phyloP scores from a whole-genome alignment of 75 land plant genomes.

The Picea glauca region DNA sequence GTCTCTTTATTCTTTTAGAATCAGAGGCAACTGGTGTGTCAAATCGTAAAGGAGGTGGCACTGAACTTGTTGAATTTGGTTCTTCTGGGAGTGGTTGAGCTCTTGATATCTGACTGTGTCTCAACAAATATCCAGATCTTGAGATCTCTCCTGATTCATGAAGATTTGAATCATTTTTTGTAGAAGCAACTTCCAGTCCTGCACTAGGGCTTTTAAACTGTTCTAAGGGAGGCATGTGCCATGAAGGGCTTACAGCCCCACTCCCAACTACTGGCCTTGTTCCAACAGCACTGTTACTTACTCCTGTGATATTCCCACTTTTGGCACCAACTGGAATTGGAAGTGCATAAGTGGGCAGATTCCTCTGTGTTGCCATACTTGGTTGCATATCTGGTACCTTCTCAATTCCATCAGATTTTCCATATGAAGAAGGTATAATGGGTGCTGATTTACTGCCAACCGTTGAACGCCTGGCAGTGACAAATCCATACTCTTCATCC shows the following conservation, averaged over 20 bases:
- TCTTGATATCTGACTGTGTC: constrained; percentile 8
- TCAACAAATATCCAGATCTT: constrained; percentile 15
- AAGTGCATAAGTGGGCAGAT: constrained; percentile 43
- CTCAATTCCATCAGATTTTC: constrained; percentile 40
- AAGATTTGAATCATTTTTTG: constrained; percentile 5
- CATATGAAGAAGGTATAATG: constrained; percentile 31
- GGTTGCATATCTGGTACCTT: constrained; percentile 16
- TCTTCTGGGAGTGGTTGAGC: constrained; percentile 24
- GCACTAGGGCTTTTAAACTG: constrained; percentile 11
- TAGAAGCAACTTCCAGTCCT: not conserved
- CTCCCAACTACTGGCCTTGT: constrained; percentile 5
- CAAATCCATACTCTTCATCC: constrained; percentile 4
- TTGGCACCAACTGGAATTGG: constrained; percentile 48
- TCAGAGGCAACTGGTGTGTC: constrained; percentile 20
- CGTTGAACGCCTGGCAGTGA: not conserved
- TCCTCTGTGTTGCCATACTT: constrained; percentile 17
- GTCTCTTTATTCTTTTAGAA: constrained; percentile 34
- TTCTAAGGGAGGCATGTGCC: constrained; percentile 52
- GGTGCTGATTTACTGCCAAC: constrained; percentile 51
- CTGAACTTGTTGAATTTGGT: constrained; percentile 11
- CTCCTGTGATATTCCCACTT: constrained; percentile 15
- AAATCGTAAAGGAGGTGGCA: constrained; percentile 15
- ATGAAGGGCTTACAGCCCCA: constrained; percentile 15
- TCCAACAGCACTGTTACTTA: constrained; percentile 15
- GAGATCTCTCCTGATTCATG: constrained; percentile 9